Evolutionary conservation across 179 eudicot species (phyloP), one percentile per base, ranked within the genome.

Genomic region (Camellia oleifera): DNA sequence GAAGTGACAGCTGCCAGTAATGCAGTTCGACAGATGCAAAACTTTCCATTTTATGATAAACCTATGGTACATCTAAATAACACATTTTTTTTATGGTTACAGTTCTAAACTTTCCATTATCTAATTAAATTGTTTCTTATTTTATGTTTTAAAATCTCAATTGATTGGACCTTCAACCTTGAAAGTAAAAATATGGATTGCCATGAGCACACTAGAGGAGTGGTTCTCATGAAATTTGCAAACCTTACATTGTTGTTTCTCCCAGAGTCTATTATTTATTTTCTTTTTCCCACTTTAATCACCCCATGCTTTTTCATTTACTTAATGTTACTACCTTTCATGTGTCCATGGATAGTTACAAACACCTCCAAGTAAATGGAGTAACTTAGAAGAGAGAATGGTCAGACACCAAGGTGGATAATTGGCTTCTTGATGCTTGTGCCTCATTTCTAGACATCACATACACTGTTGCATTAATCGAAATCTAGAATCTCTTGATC

Each of bases 11-110:
- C 99, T 76, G 97, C 99, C 26, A 95, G 98, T 82, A 95, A 91
- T 91, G 99, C 99, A 52, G 99, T 95, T 77, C 90, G 99, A 32
- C 98, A 93, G 85, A 94, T 94, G 99, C 99, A 95, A 82, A 94
- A 95, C 82, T 95, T 95, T 73, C 98, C 95, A 5, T 94, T 95
- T 81, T 95, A 95, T 72, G 99, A 94, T 61, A 95, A 95, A 83
- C 99, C 98, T 58, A 91, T 95, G 88, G 99, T 93, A 84, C 69
- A 89, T 81, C 8, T 32, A 42, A 42, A 13, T 50, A 57, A 26
- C 64, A 18, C 46, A 18, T n/a, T 10, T 48, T 46, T 45, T 2
- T 67, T 15, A 11, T 75, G 40, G 2, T 32, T 32, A 32, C 40
- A 32, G 40, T 32, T 32, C 40, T 32, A 32, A 32, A 32, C 40